Conservation (phyloP, 2,329 filamentous ascomycete genomes). For the Colletotrichum sp. region DNA sequence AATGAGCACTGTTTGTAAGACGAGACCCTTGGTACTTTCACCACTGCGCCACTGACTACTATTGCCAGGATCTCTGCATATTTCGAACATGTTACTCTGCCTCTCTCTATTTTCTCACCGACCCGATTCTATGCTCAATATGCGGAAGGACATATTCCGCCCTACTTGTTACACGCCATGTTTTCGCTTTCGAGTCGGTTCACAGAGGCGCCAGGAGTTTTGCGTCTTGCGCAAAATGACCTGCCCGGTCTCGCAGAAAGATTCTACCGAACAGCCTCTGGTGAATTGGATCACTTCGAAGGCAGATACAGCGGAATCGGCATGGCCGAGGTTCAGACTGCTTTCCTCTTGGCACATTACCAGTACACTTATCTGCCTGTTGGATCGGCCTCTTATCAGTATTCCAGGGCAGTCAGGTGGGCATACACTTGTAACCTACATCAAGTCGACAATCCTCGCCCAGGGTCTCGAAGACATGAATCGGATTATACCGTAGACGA, state of each 20-base stretch:
- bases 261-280: background rate
- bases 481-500: background rate
- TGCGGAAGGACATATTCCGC: background rate
- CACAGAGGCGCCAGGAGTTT: background rate
- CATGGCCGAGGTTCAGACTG: background rate
- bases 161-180: background rate
- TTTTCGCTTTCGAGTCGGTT: background rate
- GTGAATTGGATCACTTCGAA: background rate
- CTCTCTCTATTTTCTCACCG: background rate
- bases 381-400: background rate
- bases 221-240: background rate
- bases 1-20: background rate
- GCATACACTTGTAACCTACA: background rate
- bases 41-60: background rate
- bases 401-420: background rate
- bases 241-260: background rate
- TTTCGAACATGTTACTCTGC: background rate
- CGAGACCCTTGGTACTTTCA: background rate
- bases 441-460: background rate
- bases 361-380: background rate
- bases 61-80: background rate
- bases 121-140: background rate
- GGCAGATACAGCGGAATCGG: background rate
- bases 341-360: background rate
- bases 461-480: fast-evolving